These are phyloP conservation scores for Aspergillus carbonarius DNA, from an alignment of 2,329 filamentous ascomycete species.

Conservation along the genomic window DNA sequence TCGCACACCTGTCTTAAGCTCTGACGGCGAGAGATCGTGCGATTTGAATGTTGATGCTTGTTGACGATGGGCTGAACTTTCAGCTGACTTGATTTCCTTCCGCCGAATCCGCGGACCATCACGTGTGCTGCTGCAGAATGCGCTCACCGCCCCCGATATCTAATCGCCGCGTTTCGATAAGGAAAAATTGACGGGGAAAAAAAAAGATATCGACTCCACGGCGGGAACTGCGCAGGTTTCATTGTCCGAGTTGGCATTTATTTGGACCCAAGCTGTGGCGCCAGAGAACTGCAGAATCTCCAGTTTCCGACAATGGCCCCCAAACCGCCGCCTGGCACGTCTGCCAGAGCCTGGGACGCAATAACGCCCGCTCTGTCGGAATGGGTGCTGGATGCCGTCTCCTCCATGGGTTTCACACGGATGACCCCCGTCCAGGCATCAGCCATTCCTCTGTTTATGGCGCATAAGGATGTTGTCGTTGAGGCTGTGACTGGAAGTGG, in stretches of 20 bases:
- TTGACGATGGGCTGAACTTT: conserved; percentile 4
- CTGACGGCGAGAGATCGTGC: background rate
- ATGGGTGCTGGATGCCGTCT: conserved; percentile 84
- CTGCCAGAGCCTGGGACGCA: conserved; percentile 64
- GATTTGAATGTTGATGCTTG: background rate
- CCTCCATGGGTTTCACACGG: conserved; percentile 78
- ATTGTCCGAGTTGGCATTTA: background rate
- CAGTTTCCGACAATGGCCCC: conserved; percentile 28
- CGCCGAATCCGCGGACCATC: conserved; percentile 12
- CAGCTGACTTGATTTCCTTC: conserved; percentile 7
- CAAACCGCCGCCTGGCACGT: conserved; percentile 45
- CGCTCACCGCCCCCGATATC: conserved; percentile 31
- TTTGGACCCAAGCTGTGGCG: background rate
- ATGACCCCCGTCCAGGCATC: conserved; percentile 96
- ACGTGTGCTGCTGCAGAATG: conserved; percentile 18
- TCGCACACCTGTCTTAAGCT: background rate
- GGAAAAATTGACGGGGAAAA: conserved; percentile 4
- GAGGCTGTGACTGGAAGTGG: conserved; percentile 90
- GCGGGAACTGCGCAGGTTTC: background rate
- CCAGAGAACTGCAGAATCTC: background rate
- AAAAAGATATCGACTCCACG: background rate
- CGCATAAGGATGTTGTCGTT: conserved; percentile 88
- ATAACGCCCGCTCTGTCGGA: conserved; percentile 69
- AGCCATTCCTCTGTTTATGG: conserved; percentile 82
- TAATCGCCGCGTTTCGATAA: conserved; percentile 26